phyloP scores from a whole-genome alignment of 805 yeast genomes.

The Kazachstania kunashirensis region DNA sequence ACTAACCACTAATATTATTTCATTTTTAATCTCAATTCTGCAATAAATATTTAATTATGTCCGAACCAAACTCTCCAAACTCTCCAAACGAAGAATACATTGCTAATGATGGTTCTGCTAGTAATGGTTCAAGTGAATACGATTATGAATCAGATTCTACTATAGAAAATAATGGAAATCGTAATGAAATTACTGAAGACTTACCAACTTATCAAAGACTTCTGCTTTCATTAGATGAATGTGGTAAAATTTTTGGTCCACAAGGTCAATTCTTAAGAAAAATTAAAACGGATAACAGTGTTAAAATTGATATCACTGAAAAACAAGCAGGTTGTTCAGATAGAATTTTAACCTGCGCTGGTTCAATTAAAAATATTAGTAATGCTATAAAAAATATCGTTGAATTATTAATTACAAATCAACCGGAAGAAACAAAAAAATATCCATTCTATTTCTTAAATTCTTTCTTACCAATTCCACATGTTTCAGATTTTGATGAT shows the following conservation, averaged over 20 bases:
- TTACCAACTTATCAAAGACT: constrained; percentile 30
- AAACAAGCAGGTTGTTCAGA: constrained; percentile 71
- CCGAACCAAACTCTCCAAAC: too few species aligned
- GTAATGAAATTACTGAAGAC: constrained; percentile 1
- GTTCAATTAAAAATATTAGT: constrained; percentile 57
- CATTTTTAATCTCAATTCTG: too few species aligned
- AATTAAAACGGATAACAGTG: constrained; percentile 60
- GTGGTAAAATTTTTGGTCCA: constrained; percentile 80
- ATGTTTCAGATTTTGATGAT: constrained; percentile 9
- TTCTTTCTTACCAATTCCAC: constrained; percentile 16
- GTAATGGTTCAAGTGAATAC: background rate
- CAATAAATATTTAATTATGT: too few species aligned
- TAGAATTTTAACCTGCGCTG: constrained; percentile 68
- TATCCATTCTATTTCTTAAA: constrained; percentile 35
- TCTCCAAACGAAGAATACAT: too few species aligned
- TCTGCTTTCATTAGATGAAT: constrained; percentile 74
- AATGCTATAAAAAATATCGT: constrained; percentile 61
- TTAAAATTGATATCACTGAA: constrained; percentile 76
- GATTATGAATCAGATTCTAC: background rate
- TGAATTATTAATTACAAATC: constrained; percentile 30
- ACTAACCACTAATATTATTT: too few species aligned
- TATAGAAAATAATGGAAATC: background rate
- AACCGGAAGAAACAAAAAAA: constrained; percentile 37
- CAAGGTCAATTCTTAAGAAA: constrained; percentile 66
- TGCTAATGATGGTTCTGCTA: too few species aligned